Percentiles rank a stretch among this genome's conserved stretches.
phyloP scores from a whole-genome alignment of 441 rosid genomes.

The Daphne laureola region DNA sequence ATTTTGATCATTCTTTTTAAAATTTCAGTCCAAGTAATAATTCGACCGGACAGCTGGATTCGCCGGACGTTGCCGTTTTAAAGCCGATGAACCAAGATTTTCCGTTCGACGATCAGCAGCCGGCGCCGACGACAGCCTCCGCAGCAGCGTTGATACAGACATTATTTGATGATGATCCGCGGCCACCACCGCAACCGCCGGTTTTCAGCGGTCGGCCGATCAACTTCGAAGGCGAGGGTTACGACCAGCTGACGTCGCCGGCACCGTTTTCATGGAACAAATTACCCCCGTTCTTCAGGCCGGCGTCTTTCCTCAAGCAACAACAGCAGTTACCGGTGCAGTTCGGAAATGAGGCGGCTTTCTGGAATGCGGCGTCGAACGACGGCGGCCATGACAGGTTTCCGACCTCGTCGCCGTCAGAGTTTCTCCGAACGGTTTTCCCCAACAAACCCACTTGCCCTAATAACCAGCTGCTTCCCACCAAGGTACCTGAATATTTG shows the following conservation, averaged over 20 bases:
- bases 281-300: constrained; percentile 22
- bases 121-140: constrained; percentile 14
- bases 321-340: constrained; percentile 25
- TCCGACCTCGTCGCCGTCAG: constrained; percentile 29
- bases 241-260: constrained; percentile 23
- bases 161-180: constrained; percentile 40
- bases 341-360: constrained; percentile 43
- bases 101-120: constrained; percentile 26
- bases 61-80: constrained; percentile 20
- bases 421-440: constrained; percentile 18
- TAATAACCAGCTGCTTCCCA: constrained; percentile 8
- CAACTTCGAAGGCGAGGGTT: constrained; percentile 19
- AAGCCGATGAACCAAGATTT: constrained; percentile 35
- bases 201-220: constrained; percentile 34
- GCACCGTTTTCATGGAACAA: constrained; percentile 37
- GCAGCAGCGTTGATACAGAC: constrained; percentile 26
- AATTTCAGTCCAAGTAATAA: constrained; percentile 19
- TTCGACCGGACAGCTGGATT: constrained; percentile 28
- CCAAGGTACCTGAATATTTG: too few species aligned
- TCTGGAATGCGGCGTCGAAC: constrained; percentile 40
- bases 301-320: constrained; percentile 25
- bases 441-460: constrained; percentile 29
- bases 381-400: constrained; percentile 23
- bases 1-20: not conserved
- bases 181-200: constrained; percentile 34